Base-by-base conservation (phyloP, 768 basidiomycete genomes). In the Boletellus sp. region DNA sequence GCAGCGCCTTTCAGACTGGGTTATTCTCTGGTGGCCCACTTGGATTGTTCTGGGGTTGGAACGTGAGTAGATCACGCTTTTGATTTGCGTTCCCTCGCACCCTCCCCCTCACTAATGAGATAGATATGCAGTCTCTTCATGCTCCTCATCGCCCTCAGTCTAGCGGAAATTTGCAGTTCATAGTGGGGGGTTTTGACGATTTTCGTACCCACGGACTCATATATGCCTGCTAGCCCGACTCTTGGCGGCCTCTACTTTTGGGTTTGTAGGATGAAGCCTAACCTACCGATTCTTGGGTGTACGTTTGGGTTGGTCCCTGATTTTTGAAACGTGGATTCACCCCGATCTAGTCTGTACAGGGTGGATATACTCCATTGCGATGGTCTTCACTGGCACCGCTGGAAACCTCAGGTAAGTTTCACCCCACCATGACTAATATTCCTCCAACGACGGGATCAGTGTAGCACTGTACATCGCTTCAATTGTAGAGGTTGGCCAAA, bases 1-100 rank as follows among this genome's bases (percentile, higher is more conserved):
- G 77, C 46, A 78, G 77, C 45, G 79, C 80, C 0, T 80, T 81
- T 51, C 80, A 81, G 57, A 80, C 79, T 0, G 79, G 80, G 0
- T 62, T 80, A 12, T 79, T 80, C 60, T 80, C 78, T 37, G 79
- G 80, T 1, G 80, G 79, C 6, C 79, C 80, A 3, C 59, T 81
- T 24, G 78, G 80, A 2, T 62, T 81, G 52, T 81, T 82, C 60
- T 81, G 80, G 79, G 80, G 78, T 10, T 81, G 80, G 80, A 81
- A 82, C 56, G 80, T 79, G 51, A 54, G 73, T 62, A 12, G 20
- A 11, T 19, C 20, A 1, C 20, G 32, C 40, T 24, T 42, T 23
- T 17, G 23, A 28, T 31, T 19, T 17, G 33, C 5, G 15, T 44
- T 17, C 13, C 17, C 20, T 10, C 16, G 2, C 26, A n/a, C n/a